Base-by-base conservation (phyloP, 108 stramenopile genomes). In the Epithemia pelagica region DNA sequence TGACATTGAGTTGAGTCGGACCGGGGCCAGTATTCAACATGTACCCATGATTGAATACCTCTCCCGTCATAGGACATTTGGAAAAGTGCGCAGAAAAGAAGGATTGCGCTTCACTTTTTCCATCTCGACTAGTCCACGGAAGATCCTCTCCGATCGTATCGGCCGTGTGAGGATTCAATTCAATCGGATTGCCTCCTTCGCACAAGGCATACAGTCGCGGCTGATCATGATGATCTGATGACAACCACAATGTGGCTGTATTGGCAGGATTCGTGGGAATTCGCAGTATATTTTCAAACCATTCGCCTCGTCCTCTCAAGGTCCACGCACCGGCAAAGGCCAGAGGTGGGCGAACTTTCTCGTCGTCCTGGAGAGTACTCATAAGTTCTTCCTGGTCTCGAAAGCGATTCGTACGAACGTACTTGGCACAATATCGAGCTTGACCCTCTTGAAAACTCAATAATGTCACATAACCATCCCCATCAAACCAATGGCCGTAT, bases 401-500 rank as follows among this genome's bases (percentile, higher is more conserved):
- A 58, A 74, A 78, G 0, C 73, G 56, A 22, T 52, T 31, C 29
- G 78, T 78, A 26, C 58, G 5, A 26, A 78, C 72, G 64, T 78
- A 78, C 23, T 54, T 59, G n/a, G 72, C 78, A 52, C 29, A 19
- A 53, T 65, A 72, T 28, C 62, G 46, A 30, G 73, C 66, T 10
- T 66, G 60, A 8, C 22, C 55, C 24, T 70, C 73, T 31, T 77
- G 72, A 21, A 78, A 59, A 31, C 55, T 56, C 25, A 78, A 24
- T 31, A 33, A 54, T 18, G 55, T 46, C 0, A 78, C 7, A 21
- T 68, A 66, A 25, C 78, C 78, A 65, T 78, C 78, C 23, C 73
- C 73, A 61, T 78, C 78, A 62, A 78, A 78, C 78, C 78, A 78
- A 60, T 78, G 78, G 19, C 78, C 73, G 7, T 70, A 65, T 58